These are phyloP conservation scores for Plantago elongata DNA, from an alignment of 257 asterid species.

Conservation along the genomic window DNA sequence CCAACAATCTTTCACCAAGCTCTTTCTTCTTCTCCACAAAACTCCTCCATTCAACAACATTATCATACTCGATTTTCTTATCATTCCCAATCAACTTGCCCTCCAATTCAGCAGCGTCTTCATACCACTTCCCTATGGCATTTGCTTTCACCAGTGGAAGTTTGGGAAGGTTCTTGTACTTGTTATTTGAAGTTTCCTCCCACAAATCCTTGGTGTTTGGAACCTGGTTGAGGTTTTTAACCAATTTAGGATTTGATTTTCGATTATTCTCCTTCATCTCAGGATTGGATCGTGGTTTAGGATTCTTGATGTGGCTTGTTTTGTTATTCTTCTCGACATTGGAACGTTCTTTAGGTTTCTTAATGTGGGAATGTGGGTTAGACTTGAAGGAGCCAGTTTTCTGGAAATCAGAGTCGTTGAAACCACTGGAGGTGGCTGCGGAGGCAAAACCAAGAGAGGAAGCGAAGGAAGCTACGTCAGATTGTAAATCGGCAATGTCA, in stretches of 20 bases:
- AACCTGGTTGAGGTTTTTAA: slow-evolving; percentile 17
- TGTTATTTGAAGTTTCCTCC: slow-evolving; percentile 26
- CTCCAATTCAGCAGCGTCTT: slow-evolving; percentile 70
- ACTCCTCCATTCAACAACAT: slow-evolving; percentile 56
- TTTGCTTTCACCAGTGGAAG: slow-evolving; percentile 70
- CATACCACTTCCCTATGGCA: slow-evolving; percentile 51
- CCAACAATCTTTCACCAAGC: slow-evolving; percentile 71
- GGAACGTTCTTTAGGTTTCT: neutral
- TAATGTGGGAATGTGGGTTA: neutral
- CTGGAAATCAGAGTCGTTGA: slow-evolving; percentile 81
- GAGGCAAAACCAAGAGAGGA: slow-evolving; percentile 71
- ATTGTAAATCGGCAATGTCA: slow-evolving; percentile 42
- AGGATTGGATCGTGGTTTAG: neutral
- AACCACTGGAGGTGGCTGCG: slow-evolving; percentile 51
- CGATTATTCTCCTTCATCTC: neutral
- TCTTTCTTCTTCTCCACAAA: slow-evolving; percentile 81
- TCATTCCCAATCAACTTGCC: slow-evolving; percentile 55
- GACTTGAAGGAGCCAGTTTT: slow-evolving; percentile 54
- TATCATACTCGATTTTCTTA: slow-evolving; percentile 43
- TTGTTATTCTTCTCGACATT: neutral
- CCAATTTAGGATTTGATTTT: slow-evolving; percentile 13
- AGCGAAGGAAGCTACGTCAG: slow-evolving; percentile 78
- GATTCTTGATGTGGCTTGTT: too few relatives aligned
- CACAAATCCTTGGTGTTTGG: slow-evolving; percentile 14
- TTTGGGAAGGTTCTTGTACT: slow-evolving; percentile 57